phyloP scores from a whole-genome alignment of 2,329 filamentous ascomycete genomes.

The Juglanconis oblonga region DNA sequence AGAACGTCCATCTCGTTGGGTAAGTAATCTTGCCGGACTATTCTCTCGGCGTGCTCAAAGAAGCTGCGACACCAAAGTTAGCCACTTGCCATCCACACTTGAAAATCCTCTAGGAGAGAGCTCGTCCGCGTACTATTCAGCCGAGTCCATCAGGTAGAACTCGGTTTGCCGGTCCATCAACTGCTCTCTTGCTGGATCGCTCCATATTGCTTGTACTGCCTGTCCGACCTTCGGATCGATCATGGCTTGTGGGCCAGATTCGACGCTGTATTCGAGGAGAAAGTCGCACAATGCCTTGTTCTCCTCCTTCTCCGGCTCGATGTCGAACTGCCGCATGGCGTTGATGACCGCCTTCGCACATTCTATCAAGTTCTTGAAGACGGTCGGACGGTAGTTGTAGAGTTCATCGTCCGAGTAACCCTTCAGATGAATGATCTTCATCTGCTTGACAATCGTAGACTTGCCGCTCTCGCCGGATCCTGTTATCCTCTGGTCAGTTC shows the following conservation, averaged over 20 bases:
- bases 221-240: conserved; percentile 78
- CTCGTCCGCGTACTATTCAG: conserved; percentile 74
- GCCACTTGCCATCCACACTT: background rate
- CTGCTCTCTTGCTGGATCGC: conserved; percentile 76
- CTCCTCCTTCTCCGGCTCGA: conserved; percentile 69
- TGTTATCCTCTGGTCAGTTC: conserved; percentile 36
- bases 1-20: conserved; percentile 94
- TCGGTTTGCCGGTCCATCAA: conserved; percentile 94
- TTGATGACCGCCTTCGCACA: conserved; percentile 91
- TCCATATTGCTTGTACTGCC: conserved; percentile 85
- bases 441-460: conserved; percentile 99
- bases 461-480: conserved; percentile 98
- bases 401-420: conserved; percentile 94
- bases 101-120: background rate
- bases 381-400: conserved; percentile 88
- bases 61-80: conserved; percentile 59
- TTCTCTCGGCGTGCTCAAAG: conserved; percentile 87
- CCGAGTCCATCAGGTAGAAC: conserved; percentile 99
- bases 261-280: conserved; percentile 82
- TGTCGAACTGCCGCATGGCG: conserved; percentile 88
- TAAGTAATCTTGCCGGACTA: conserved; percentile 80
- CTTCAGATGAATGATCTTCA: conserved; percentile 99
- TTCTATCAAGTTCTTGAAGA: conserved; percentile 97
- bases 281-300: conserved; percentile 76
- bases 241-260: conserved; percentile 82